These are phyloP conservation scores for Suillus luteus DNA, from an alignment of 768 basidiomycete genomes.

Conservation along the genomic window DNA sequence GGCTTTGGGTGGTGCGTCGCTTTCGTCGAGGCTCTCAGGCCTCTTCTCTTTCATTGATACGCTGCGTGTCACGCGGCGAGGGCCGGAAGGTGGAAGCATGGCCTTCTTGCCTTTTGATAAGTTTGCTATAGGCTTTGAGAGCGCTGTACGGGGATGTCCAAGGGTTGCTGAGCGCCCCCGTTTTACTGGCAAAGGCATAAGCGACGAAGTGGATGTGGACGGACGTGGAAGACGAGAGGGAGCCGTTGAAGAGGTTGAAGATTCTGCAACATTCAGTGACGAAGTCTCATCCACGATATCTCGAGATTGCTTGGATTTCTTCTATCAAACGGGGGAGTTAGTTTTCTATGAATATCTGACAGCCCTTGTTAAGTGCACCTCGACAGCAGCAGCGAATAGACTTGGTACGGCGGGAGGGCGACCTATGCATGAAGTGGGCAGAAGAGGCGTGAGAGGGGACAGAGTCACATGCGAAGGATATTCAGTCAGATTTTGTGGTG, in stretches of 20 bases:
- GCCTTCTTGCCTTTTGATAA: conserved; percentile 13
- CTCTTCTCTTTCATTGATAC: conserved; percentile 28
- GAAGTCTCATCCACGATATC: neutral
- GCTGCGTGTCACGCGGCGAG: conserved; percentile 31
- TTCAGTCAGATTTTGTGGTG: conserved; percentile 7
- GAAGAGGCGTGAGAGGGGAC: conserved; percentile 54
- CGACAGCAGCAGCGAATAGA: conserved; percentile 12
- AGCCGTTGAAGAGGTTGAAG: conserved; percentile 5
- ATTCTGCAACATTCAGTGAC: conserved; percentile 4
- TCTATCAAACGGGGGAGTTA: neutral
- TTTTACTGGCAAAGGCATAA: conserved; percentile 11
- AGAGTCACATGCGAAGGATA: conserved; percentile 25
- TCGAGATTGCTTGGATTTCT: neutral
- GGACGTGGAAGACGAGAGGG: conserved; percentile 12
- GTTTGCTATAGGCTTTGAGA: conserved; percentile 4
- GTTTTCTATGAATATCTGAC: neutral
- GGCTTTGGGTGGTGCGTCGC: neutral
- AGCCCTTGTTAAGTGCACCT: conserved; percentile 20
- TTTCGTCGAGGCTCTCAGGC: conserved; percentile 8
- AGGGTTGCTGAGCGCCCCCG: neutral
- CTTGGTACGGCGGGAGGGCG: conserved; percentile 14
- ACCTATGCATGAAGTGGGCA: conserved; percentile 43
- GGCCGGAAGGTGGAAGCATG: conserved; percentile 7
- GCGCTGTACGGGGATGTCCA: neutral
- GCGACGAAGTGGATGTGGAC: neutral